These are phyloP conservation scores for Capronia epimyces DNA, from an alignment of 2,329 filamentous ascomycete genomes.

Conservation along the genomic window DNA sequence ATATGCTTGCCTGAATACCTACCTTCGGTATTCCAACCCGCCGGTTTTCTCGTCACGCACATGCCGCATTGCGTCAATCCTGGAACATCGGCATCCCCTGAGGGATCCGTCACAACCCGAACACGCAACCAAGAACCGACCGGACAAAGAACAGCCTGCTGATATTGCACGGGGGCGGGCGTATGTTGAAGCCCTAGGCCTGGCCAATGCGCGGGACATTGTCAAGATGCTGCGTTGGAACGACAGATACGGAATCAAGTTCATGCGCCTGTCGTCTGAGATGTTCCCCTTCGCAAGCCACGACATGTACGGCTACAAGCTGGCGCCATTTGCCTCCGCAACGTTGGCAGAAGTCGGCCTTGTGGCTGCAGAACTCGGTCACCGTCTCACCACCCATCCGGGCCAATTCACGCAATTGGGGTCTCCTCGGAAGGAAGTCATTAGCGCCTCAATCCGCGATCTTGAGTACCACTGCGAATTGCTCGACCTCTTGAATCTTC, in stretches of 20 bases:
- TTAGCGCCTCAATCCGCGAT: slow-evolving; percentile 71
- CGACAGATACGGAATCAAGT: slow-evolving; percentile 82
- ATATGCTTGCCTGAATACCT: slow-evolving; percentile 91
- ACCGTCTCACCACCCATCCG: slow-evolving; percentile 83
- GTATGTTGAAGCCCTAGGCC: slow-evolving; percentile 70
- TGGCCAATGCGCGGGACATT: slow-evolving; percentile 78
- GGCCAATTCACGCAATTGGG: slow-evolving; percentile 91
- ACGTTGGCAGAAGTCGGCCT: slow-evolving; percentile 69
- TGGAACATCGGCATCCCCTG: slow-evolving; percentile 81
- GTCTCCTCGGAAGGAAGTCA: slow-evolving; percentile 71
- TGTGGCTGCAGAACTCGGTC: slow-evolving; percentile 70
- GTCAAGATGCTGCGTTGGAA: slow-evolving; percentile 88
- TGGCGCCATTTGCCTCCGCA: slow-evolving; percentile 76
- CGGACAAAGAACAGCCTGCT: slow-evolving; percentile 65
- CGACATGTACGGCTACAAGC: slow-evolving; percentile 74
- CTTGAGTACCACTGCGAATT: slow-evolving; percentile 84
- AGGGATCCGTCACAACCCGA: slow-evolving; percentile 68
- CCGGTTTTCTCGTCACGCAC: slow-evolving; percentile 87
- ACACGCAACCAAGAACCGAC: slow-evolving; percentile 79
- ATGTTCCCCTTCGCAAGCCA: slow-evolving; percentile 98
- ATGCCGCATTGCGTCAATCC: slow-evolving; percentile 81
- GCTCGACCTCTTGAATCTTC: slow-evolving; percentile 68
- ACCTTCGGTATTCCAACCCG: slow-evolving; percentile 72
- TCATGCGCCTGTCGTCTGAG: slow-evolving; percentile 85
- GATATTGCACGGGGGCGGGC: slow-evolving; percentile 61